Evolutionary conservation across 768 basidiomycete species (phyloP), one percentile per base, ranked within the genome.

Genomic region (Hysterangium stoloniferum): DNA sequence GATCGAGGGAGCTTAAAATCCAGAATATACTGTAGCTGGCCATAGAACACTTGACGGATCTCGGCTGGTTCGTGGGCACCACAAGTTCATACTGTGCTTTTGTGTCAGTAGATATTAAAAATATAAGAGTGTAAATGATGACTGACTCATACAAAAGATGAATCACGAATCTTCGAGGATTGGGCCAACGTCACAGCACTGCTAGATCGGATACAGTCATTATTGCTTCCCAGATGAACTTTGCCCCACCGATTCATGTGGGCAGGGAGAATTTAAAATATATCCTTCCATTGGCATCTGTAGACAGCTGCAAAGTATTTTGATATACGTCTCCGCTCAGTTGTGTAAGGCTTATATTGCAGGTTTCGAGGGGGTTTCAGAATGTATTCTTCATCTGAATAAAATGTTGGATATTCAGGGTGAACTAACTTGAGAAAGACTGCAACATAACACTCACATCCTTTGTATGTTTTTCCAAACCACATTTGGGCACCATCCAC

Each of bases 1-100:
- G 45, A 17, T 6, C 19, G 28, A 32, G 45, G 45, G 9, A 47
- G 25, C 17, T 31, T 11, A 47, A 29, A 6, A 6, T 29, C 28
- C 13, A 47, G 45, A 17, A 47, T 47, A 19, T 6, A 34, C 5
- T 47, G 25, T 19, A 47, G 19, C 25, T 47, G 45, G n/a, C 38
- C 38, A 41, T 9, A 41, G 38, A 41, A 41, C 8, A 8, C 22
- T 22, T 41, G 38, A 41, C 8, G 9, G 20, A 9, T 9, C 22
- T 41, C 38, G 38, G 38, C 8, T 8, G 38, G 38, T 41, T 41
- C 28, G 17, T 33, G 17, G 6, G 25, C 12, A 33, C 12, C 17
- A 17, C n/a, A 13, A 45, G 22, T 6, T 45, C 29, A 15, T 7
- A 27, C 38, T 41, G 9, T 22, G 22, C n/a, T n/a, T n/a, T 34